Conservation (phyloP, 176 grass and related monocot genomes). For the Bothriochloa decipiens region DNA sequence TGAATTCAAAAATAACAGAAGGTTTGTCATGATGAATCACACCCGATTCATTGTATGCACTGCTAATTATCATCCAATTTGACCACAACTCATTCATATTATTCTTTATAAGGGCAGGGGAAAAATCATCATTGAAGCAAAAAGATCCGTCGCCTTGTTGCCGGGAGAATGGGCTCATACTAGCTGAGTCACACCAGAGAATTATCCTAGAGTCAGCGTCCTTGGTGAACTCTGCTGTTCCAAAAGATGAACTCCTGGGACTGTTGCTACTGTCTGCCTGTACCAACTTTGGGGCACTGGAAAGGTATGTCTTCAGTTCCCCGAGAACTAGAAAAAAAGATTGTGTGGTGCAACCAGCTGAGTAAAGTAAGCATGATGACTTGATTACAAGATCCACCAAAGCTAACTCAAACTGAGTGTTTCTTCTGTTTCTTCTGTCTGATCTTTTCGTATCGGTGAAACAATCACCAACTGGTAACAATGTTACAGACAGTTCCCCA, state of each 20-base stretch:
- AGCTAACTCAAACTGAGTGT: slow-evolving; percentile 35
- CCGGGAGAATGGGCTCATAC: slow-evolving; percentile 41
- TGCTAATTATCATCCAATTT: slow-evolving; percentile 63
- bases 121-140: neutral
- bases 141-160: slow-evolving; percentile 25
- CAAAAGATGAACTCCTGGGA: slow-evolving; percentile 46
- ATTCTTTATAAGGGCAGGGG: slow-evolving; percentile 37
- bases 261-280: slow-evolving; percentile 28
- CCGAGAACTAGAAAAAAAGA: slow-evolving; percentile 59
- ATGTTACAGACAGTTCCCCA: slow-evolving; percentile 64
- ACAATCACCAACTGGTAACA: slow-evolving; percentile 42
- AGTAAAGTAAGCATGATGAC: slow-evolving; percentile 66
- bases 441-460: slow-evolving; percentile 23
- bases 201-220: slow-evolving; percentile 53
- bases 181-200: slow-evolving; percentile 60
- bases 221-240: slow-evolving; percentile 34
- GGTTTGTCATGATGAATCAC: slow-evolving; percentile 55
- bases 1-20: slow-evolving; percentile 73
- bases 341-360: slow-evolving; percentile 45
- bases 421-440: slow-evolving; percentile 37
- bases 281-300: slow-evolving; percentile 27
- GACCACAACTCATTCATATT: slow-evolving; percentile 60
- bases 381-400: slow-evolving; percentile 51
- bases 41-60: slow-evolving; percentile 53
- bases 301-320: slow-evolving; percentile 53